Percentiles rank a stretch among this genome's conserved stretches.
Conservation (phyloP, 495 filamentous ascomycete species). For the Chaetomium tenue region DNA sequence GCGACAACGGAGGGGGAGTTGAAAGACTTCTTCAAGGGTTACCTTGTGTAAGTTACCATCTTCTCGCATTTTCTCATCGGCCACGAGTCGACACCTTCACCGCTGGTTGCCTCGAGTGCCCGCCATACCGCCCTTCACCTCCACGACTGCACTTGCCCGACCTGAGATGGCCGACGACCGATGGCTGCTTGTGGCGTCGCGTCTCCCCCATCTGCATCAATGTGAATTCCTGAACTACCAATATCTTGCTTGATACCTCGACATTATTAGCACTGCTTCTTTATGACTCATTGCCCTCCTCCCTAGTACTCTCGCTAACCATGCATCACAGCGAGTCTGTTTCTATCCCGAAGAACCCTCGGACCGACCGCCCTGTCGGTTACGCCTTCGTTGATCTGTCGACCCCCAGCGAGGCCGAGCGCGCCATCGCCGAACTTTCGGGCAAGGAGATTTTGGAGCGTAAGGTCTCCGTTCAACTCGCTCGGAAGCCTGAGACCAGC, state of each 20-base stretch:
- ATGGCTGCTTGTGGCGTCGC: background rate
- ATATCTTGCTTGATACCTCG: background rate
- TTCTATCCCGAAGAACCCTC: slow-evolving; percentile 98
- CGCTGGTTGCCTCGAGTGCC: slow-evolving; percentile 6
- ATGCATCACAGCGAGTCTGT: slow-evolving; percentile 75
- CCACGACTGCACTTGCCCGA: background rate
- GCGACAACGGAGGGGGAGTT: slow-evolving; percentile 99
- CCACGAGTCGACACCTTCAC: slow-evolving; percentile 12
- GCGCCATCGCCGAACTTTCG: slow-evolving; percentile 89
- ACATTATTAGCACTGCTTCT: background rate
- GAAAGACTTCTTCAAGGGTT: slow-evolving; percentile 97
- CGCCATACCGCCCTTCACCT: background rate
- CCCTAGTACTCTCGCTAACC: slow-evolving; percentile 29
- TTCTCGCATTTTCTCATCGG: slow-evolving; percentile 8
- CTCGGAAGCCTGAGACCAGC: slow-evolving; percentile 89
- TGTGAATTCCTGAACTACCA: background rate
- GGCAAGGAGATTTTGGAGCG: slow-evolving; percentile 95
- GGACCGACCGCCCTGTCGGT: slow-evolving; percentile 94
- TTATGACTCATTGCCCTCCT: background rate
- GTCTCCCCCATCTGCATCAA: no score
- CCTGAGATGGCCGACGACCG: background rate
- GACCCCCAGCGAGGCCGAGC: slow-evolving; percentile 88
- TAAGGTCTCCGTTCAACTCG: slow-evolving; percentile 98
- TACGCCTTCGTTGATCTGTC: slow-evolving; percentile 99
- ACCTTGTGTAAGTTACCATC: slow-evolving; percentile 83